phyloP scores from a whole-genome alignment of 2,329 filamentous ascomycete species.

The Dactylella cylindrospora region DNA sequence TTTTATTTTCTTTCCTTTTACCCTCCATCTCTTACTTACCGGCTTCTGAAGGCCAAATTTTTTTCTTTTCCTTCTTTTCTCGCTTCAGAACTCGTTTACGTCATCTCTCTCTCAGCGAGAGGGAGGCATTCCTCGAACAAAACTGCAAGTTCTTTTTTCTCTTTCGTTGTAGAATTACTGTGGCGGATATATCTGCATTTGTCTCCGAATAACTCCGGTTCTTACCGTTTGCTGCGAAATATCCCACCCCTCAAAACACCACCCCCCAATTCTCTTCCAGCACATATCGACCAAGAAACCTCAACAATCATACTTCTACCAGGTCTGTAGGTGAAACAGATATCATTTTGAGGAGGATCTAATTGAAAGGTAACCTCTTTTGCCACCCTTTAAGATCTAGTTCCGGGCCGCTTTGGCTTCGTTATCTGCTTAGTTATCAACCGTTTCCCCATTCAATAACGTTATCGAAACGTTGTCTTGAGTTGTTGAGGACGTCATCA shows the following conservation, averaged over 20 bases:
- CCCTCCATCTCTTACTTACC: no score
- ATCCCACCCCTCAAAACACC: slow-evolving; percentile 8
- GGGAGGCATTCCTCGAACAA: no score
- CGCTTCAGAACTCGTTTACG: slow-evolving; percentile 15
- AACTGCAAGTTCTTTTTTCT: no score
- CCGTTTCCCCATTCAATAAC: slow-evolving; percentile 24
- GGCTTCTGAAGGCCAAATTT: no score
- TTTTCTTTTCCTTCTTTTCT: slow-evolving; percentile 7
- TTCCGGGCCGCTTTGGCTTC: not conserved
- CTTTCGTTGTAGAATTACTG: no score
- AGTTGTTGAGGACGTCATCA: no score
- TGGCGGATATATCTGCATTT: slow-evolving; percentile 32
- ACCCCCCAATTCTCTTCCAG: slow-evolving; percentile 4
- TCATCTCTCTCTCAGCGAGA: slow-evolving; percentile 11
- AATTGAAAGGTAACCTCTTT: slow-evolving; percentile 20
- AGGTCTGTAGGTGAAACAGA: no score
- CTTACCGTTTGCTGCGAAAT: slow-evolving; percentile 20
- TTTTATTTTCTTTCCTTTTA: slow-evolving; percentile 15
- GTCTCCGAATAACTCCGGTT: slow-evolving; percentile 44
- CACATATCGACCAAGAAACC: slow-evolving; percentile 5
- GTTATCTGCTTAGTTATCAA: not conserved
- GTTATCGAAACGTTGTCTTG: slow-evolving; percentile 2
- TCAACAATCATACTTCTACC: no score
- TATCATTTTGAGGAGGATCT: not conserved
- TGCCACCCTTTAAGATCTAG: not conserved